Base-by-base conservation (phyloP, 192 early-diverging fungal genomes). In the Backusella tuberculispora region DNA sequence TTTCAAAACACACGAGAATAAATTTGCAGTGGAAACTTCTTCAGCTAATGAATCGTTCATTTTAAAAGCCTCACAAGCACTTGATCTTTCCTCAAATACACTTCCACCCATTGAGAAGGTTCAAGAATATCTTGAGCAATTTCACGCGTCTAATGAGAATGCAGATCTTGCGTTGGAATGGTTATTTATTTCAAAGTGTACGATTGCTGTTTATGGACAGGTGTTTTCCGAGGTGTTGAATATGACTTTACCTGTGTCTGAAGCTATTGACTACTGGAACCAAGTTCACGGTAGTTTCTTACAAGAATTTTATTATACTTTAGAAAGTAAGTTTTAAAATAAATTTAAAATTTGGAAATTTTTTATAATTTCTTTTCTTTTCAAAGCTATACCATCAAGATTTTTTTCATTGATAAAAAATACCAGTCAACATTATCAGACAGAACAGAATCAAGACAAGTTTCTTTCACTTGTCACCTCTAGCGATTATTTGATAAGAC, bases 251-350 rank as follows among this genome's bases (percentile, higher is more conserved):
- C 90, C 90, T 7, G 63, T 92, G 41, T 83, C 87, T 2, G 81
- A 83, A 21, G 85, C 90, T 46, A 88, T 92, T 46, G 76, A 88
- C 48, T 94, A 92, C 74, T 94, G 92, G 92, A 82, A 86, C 53
- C 74, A 83, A 0, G 80, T 89, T 38, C 81, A 83, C 42, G 83
- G 83, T 38, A 86, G 81, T 34, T 64, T 74, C 5, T 21, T 83
- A 7, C 78, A 83, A 72, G 80, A 76, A 69, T 19, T 78, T 8
- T 75, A 80, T 38, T 87, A 86, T 73, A 77, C 76, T 38, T 42
- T 87, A 15, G 85, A 87, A 66, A 87, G 86, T 86, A 80, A 83
- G 78, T 63, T 15, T 5, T 14, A 63, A 60, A 69, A 26, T 50
- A 46, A 2, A 44, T 64, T 47, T 53, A 50, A 13, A 15, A 17